Conservation (phyloP, 1,284 basidiomycete genomes). For the Leccinum huronense region DNA sequence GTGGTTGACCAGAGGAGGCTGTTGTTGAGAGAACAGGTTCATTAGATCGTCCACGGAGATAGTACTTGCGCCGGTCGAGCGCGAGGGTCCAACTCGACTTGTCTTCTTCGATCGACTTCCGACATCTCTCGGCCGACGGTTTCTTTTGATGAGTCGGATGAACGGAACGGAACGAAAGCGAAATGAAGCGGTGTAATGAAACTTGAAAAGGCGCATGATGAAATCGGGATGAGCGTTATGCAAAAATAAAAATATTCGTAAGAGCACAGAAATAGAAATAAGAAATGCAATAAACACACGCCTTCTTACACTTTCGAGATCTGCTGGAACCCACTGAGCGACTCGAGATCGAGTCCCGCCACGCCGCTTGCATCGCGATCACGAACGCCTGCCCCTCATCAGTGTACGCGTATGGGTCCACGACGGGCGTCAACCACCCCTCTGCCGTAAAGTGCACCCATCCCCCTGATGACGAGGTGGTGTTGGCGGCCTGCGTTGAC, state of each 20-base stretch:
- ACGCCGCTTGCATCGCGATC: slow-evolving; percentile 67
- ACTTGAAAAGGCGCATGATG: no score
- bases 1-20: slow-evolving; percentile 27
- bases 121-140: no score
- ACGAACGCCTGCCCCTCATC: slow-evolving; percentile 65
- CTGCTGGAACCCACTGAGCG: neutral
- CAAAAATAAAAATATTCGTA: neutral
- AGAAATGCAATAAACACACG: neutral
- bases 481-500: slow-evolving; percentile 30
- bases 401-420: slow-evolving; percentile 61
- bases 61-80: slow-evolving; percentile 16
- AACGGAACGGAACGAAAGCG: no score
- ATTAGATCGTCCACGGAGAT: slow-evolving; percentile 55
- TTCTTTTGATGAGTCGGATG: no score
- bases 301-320: neutral
- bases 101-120: no score
- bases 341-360: slow-evolving; percentile 47
- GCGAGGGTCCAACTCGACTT: no score
- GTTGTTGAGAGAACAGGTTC: slow-evolving; percentile 48
- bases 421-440: slow-evolving; percentile 69
- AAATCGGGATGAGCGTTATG: no score
- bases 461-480: slow-evolving; percentile 5
- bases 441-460: slow-evolving; percentile 46
- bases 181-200: no score
- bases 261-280: neutral